Evolutionary conservation across 129 eudicot species (phyloP).

Genomic region (Flaveria brownii): DNA sequence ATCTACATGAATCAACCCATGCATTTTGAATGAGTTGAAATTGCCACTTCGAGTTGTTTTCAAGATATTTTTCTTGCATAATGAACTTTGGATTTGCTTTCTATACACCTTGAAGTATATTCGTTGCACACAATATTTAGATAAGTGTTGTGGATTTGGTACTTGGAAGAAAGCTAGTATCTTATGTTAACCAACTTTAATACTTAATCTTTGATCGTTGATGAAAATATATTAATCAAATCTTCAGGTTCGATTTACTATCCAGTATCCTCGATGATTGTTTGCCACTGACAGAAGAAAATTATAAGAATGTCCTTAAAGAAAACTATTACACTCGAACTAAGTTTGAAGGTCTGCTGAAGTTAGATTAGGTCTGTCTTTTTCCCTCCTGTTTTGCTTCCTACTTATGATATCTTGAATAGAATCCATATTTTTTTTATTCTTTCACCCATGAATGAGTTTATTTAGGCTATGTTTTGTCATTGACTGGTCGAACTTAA

Average conservation of each 20-base stretch:
- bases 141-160: not conserved
- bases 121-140: not conserved
- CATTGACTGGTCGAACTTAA: not conserved
- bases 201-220: not conserved
- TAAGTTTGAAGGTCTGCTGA: constrained; percentile 72
- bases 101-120: not conserved
- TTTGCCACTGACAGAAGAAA: constrained; percentile 81
- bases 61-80: not conserved
- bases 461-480: not conserved
- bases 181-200: not conserved
- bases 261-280: constrained; percentile 62
- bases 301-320: constrained; percentile 64
- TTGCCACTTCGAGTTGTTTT: not conserved
- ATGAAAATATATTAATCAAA: not conserved
- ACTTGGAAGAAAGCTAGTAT: not conserved
- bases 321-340: constrained; percentile 64
- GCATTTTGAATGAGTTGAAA: not conserved
- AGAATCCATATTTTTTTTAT: not conserved
- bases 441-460: not conserved
- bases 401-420: not conserved
- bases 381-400: not conserved
- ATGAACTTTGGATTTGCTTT: not conserved
- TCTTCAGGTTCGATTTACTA: constrained; percentile 67
- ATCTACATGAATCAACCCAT: not conserved
- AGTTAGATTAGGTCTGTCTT: constrained; percentile 57